Evolutionary conservation across 2,329 filamentous ascomycete species (phyloP).

Genomic region (Venturiaceae sp.): DNA sequence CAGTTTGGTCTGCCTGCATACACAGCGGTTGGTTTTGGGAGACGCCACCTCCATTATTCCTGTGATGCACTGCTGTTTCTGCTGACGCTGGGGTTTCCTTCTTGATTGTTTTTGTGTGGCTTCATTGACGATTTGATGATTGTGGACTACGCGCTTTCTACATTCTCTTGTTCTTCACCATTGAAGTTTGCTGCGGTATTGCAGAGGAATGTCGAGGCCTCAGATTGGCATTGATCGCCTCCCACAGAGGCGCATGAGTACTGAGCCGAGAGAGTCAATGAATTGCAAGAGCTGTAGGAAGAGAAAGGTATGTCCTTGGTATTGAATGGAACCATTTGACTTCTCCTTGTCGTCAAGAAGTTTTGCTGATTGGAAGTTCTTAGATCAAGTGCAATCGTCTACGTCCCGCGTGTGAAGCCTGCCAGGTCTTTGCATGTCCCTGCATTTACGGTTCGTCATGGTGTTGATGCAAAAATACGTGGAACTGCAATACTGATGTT

Average conservation of each 20-base stretch:
- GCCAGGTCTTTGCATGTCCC: slow-evolving; percentile 78
- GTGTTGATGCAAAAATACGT: background rate
- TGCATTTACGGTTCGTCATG: slow-evolving; percentile 67
- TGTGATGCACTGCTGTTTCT: background rate
- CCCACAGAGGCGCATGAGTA: slow-evolving; percentile 58
- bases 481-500: background rate
- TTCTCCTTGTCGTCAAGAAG: slow-evolving; percentile 7
- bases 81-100: background rate
- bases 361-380: slow-evolving; percentile 3
- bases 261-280: slow-evolving; percentile 80
- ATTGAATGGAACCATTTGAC: background rate
- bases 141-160: too few species aligned
- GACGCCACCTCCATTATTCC: background rate
- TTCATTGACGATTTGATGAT: too few species aligned
- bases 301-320: slow-evolving; percentile 56
- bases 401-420: slow-evolving; percentile 77
- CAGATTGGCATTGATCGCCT: slow-evolving; percentile 75
- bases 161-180: too few species aligned
- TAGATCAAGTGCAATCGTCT: slow-evolving; percentile 90
- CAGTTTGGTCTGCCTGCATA: too few species aligned
- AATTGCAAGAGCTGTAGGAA: slow-evolving; percentile 94
- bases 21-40: too few species aligned
- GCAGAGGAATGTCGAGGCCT: slow-evolving; percentile 42
- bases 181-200: too few species aligned
- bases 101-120: background rate